A percentile compares a stretch with the other conserved stretches of the same genome.
Conservation (phyloP, 1,284 basidiomycete genomes). For the Ceratobasidium sp. region DNA sequence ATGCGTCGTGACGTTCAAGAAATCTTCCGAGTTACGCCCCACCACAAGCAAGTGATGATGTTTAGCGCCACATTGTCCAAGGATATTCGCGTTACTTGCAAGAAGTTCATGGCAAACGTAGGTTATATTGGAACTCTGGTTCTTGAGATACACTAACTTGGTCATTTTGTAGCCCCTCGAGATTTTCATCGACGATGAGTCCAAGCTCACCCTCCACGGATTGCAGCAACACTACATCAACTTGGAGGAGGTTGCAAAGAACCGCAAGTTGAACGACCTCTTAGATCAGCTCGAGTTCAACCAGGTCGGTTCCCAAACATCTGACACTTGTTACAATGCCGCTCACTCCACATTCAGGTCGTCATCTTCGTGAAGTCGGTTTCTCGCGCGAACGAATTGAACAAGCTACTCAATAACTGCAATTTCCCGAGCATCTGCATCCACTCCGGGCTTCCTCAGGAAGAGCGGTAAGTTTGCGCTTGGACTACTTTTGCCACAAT, state of each 20-base stretch:
- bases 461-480: constrained; percentile 79
- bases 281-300: constrained; percentile 98
- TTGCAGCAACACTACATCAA: constrained; percentile 99
- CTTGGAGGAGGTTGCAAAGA: constrained; percentile 93
- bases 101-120: constrained; percentile 99
- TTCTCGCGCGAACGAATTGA: constrained; percentile 93
- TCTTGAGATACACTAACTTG: constrained; percentile 31
- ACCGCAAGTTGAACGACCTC: constrained; percentile 96
- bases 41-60: constrained; percentile 99
- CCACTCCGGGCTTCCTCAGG: constrained; percentile 92
- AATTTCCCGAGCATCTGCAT: constrained; percentile 99
- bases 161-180: constrained; percentile 84
- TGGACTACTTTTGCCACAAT: not conserved
- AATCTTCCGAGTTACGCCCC: constrained; percentile 99
- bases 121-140: constrained; percentile 51
- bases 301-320: constrained; percentile 64
- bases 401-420: constrained; percentile 95
- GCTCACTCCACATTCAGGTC: constrained; percentile 62
- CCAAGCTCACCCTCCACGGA: constrained; percentile 97
- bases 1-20: constrained; percentile 99
- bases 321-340: not conserved
- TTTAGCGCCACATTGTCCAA: constrained; percentile 98
- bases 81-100: constrained; percentile 97
- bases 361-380: constrained; percentile 99
- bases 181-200: constrained; percentile 99